These are phyloP conservation scores for Pseudogymnoascus sp. DNA, from an alignment of 2,329 filamentous ascomycete species.

Conservation along the genomic window DNA sequence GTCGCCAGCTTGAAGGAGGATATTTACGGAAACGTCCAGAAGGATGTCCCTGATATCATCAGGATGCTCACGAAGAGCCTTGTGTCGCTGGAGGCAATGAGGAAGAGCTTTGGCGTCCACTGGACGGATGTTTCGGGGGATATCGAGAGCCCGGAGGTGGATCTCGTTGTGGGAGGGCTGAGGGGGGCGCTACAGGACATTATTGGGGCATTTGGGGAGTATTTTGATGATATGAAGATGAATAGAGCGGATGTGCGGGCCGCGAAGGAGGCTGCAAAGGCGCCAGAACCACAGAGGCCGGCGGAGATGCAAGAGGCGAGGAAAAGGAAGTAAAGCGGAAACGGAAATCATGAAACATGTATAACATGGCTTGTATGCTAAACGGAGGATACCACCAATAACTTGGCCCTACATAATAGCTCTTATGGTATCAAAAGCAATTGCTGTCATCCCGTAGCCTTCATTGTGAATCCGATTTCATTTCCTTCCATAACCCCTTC, in stretches of 20 bases:
- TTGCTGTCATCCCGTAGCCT: background rate
- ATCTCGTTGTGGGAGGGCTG: constrained; percentile 58
- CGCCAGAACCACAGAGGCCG: constrained; percentile 18
- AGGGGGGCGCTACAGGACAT: constrained; percentile 59
- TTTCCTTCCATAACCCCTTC: background rate
- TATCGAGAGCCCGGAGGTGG: constrained; percentile 57
- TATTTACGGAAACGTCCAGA: constrained; percentile 75
- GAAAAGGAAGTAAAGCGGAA: constrained; percentile 3
- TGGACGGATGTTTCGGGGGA: constrained; percentile 68
- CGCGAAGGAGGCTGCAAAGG: constrained; percentile 49
- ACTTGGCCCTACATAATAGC: background rate
- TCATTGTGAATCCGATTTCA: background rate
- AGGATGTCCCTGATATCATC: constrained; percentile 68
- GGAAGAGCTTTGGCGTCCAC: constrained; percentile 52
- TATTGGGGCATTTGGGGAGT: constrained; percentile 65
- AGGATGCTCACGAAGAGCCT: constrained; percentile 64
- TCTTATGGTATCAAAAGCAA: constrained; percentile 2
- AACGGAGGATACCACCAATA: background rate
- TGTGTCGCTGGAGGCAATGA: constrained; percentile 61
- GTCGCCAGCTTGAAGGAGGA: constrained; percentile 74
- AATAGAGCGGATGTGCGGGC: constrained; percentile 63
- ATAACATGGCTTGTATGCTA: constrained; percentile 4
- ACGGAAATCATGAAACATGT: background rate
- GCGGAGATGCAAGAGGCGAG: constrained; percentile 19
- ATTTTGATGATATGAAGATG: constrained; percentile 63